Evolutionary conservation across 1,284 basidiomycete genomes (phyloP), one percentile per base, ranked within the genome.

Genomic region (Apiotrichum gracile): DNA sequence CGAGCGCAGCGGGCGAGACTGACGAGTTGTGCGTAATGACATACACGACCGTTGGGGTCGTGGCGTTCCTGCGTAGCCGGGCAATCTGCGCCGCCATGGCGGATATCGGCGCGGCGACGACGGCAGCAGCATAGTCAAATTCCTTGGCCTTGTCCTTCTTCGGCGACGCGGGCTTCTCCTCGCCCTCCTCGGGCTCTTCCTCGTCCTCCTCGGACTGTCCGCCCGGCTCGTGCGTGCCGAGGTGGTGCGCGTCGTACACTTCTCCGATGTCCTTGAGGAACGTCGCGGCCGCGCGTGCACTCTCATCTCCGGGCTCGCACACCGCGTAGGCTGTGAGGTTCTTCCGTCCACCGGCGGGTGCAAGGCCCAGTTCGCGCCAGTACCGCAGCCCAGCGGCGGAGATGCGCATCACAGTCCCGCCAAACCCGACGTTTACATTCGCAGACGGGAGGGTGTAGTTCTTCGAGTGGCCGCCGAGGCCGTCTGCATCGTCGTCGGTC

Each of bases 311-410:
- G 0, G 48, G 49, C n/a, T 60, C 57, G 43, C 63, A 65, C 1
- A 71, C 35, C 0, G 64, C 52, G 24, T 62, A 55, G 16, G 61
- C 62, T 5, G 49, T 43, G 16, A 71, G 43, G 37, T 67, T 49
- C 58, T 73, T 71, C n/a, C 54, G 49, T 5, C 71, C 71, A 17
- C 70, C 68, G 1, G 62, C 61, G 34, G 71, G 71, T 42, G 63
- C 52, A 1, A 73, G 51, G 2, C 69, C 70, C 3, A 72, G 59
- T 51, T 73, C 68, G 17, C 59, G 52, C 69, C 70, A 73, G 48
- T 69, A 73, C 22, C 63, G 58, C 24, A 71, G 35, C 3, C 58
- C 57, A 1, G 70, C 63, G 10, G 66, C 65, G 1, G 61, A 60
- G 5, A 71, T 46, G 19, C 61, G 60, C 47, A 66, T 62, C 37